Base-by-base conservation (phyloP, 805 yeast species). In the Saturnispora saitoi region DNA sequence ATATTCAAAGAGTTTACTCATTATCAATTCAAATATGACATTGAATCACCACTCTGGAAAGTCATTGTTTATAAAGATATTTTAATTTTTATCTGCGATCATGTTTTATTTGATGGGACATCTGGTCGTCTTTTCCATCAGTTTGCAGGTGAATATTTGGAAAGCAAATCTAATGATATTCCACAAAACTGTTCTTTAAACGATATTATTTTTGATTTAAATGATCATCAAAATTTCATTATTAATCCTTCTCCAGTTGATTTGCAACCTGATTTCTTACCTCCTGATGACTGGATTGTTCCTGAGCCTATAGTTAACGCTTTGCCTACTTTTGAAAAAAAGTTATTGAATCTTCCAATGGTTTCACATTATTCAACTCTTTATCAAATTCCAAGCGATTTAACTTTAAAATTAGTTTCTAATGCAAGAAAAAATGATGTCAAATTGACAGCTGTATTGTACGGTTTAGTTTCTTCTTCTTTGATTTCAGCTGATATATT, bases 81-180 rank as follows among this genome's bases (percentile, higher is more conserved):
- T 2, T 26, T 52, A 10, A 50, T 47, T 19, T 52, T 52, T 28
- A 31, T 52, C 31, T 36, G 32, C 4, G 49, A 50, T 17, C 55
- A 52, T 34, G 36, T 32, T 3, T 41, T 38, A 19, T 50, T 50
- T 26, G 55, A 52, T 24, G 55, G 55, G 26, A 52, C 53, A 4
- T 48, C 51, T 2, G 55, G 47, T 11, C 50, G 50, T 15, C 29
- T 45, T 12, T 50, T 52, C 32, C 51, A 45, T 26, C n/a, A 28
- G 15, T 19, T 15, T 2, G 45, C 44, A 10, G 44, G 40, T 11
- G 40, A 49, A 2, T 29, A 29, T 5, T 5, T 51, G 2, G 29
- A 34, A 34, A 14, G 22, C 30, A 4, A 15, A 43, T n/a, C 26
- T 20, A 31, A 32, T 34, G 14, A 7, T 9, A 14, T 15, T 8